Evolutionary conservation across 257 asterid species (phyloP).

Genomic region (Cynanchum wilfordii): DNA sequence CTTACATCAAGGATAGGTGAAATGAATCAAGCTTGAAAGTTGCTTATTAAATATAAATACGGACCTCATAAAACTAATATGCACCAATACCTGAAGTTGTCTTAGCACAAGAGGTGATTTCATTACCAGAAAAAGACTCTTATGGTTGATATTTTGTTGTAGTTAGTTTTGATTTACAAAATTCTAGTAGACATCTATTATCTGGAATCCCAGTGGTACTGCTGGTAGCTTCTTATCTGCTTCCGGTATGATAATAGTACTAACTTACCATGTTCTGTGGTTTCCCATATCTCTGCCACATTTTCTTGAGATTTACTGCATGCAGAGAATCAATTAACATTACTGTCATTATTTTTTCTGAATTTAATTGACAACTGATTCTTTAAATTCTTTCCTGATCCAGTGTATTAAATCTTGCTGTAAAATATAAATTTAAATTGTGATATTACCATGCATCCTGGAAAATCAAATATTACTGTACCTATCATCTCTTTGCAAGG

Average conservation of each 20-base stretch:
- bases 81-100: background rate
- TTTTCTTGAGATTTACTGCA: background rate
- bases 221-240: background rate
- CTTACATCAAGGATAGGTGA: background rate
- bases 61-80: background rate
- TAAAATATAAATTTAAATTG: background rate
- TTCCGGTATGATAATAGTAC: background rate
- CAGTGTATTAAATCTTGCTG: background rate
- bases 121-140: background rate
- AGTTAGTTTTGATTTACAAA: background rate
- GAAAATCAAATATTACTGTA: background rate
- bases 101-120: background rate
- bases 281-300: background rate
- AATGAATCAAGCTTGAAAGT: background rate
- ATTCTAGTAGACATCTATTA: background rate
- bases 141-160: background rate
- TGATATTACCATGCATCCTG: background rate
- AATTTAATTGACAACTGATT: background rate
- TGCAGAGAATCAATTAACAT: background rate
- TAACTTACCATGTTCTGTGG: background rate
- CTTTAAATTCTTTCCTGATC: background rate
- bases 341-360: too few relatives aligned
- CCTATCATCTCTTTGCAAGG: slow-evolving; percentile 11
- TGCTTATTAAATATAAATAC: background rate
- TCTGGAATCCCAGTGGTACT: background rate